A percentile compares a stretch with the other conserved stretches of the same genome.
phyloP scores from a whole-genome alignment of 306 rosid species.

The Cyamopsis tetragonoloba region DNA sequence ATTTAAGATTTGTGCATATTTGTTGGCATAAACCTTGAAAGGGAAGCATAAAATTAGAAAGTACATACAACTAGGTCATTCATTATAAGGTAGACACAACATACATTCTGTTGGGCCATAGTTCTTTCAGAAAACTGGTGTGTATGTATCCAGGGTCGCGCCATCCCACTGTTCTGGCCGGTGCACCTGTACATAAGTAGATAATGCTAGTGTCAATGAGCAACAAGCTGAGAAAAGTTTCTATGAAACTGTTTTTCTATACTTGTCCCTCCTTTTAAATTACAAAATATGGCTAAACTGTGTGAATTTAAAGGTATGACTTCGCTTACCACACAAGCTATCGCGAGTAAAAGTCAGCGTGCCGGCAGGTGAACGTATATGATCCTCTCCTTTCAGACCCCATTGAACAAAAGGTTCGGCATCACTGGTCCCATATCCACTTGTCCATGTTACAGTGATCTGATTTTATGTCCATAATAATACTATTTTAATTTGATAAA shows the following conservation, averaged over 20 bases:
- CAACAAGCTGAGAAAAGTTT: not conserved
- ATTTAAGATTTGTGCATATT: not conserved
- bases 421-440: constrained; percentile 67
- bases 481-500: not conserved
- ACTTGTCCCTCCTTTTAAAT: not conserved
- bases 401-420: constrained; percentile 82
- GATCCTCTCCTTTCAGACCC: constrained; percentile 63
- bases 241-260: not conserved
- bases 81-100: constrained; percentile 15
- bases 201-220: not conserved
- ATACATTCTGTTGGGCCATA: constrained; percentile 84
- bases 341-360: constrained; percentile 62
- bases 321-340: constrained; percentile 73
- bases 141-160: constrained; percentile 88
- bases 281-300: not conserved
- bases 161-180: constrained; percentile 92
- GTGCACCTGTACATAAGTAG: constrained; percentile 58
- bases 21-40: not conserved
- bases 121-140: constrained; percentile 69
- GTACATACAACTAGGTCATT: not conserved
- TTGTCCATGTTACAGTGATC: constrained; percentile 97
- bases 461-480: constrained; percentile 23
- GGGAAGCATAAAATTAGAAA: not conserved
- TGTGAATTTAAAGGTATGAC: constrained; percentile 6
- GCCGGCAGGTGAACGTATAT: constrained; percentile 55